Percentiles rank a stretch among this genome's conserved stretches.
phyloP scores from a whole-genome alignment of 2,329 filamentous ascomycete species.

The Fusarium aywerte region DNA sequence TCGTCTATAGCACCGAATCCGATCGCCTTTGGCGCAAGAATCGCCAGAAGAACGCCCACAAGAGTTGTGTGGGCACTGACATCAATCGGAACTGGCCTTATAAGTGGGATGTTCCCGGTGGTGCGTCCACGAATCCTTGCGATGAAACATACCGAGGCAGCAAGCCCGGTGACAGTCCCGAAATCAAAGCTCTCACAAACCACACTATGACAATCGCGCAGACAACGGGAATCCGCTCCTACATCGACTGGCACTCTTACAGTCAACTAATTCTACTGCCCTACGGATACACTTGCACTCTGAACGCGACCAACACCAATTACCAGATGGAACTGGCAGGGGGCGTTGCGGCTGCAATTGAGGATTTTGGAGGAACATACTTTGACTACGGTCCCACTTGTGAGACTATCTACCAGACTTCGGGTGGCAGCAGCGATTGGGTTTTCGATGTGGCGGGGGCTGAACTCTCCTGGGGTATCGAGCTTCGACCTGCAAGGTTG shows the following conservation, averaged over 20 bases:
- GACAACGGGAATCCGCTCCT: conserved; percentile 63
- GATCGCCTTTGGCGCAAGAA: conserved; percentile 73
- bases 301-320: conserved; percentile 57
- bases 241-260: conserved; percentile 74
- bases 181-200: conserved; percentile 60
- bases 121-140: conserved; percentile 64
- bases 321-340: conserved; percentile 61
- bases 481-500: conserved; percentile 51
- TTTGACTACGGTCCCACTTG: conserved; percentile 65
- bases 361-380: conserved; percentile 52
- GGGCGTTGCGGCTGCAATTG: conserved; percentile 63
- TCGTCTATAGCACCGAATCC: conserved; percentile 56
- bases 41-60: conserved; percentile 55
- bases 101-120: conserved; percentile 62
- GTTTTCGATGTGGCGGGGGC: conserved; percentile 56
- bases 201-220: conserved; percentile 50
- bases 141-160: conserved; percentile 60
- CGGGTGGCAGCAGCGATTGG: conserved; percentile 59
- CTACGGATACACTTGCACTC: conserved; percentile 69
- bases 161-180: conserved; percentile 58
- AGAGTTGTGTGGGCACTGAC: conserved; percentile 62
- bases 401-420: conserved; percentile 69
- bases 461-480: conserved; percentile 55
- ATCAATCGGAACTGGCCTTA: conserved; percentile 71
- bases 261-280: conserved; percentile 66